Base-by-base conservation (phyloP, 139 green algal genomes). In the Coccomyxa sp. region DNA sequence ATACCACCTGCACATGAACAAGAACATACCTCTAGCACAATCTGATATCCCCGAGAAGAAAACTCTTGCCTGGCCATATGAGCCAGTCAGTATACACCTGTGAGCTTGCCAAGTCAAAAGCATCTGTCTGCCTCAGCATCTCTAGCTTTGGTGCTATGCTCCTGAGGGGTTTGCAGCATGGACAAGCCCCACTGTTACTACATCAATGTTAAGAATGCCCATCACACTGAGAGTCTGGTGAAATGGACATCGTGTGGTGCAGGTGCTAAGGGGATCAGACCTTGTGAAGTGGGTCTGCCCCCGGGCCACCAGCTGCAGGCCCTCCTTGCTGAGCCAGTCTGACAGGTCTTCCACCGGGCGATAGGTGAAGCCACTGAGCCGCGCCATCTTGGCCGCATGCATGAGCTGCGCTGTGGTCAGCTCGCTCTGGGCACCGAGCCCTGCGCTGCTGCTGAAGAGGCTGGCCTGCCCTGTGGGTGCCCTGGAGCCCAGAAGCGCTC, bases 331-430 rank as follows among this genome's bases (percentile, higher is more conserved):
- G 31, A 90, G 75, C 10, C 37, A 55, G 7, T 44, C 38, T 24
- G 75, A 40, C 44, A 91, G 18, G 6, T 74, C 38, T 8, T 84
- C 77, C 33, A 70, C 54, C 24, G 73, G 73, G 3, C 72, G 39
- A 70, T 91, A 91, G 68, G 84, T 89, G 4, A 89, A 68, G 0
- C 87, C 87, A 36, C 78, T 84, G 80, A 71, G 64, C 12, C 64
- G 64, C 64, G 86, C 83, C 31, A 90, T 74, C 77, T 87, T 82
- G 29, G 83, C 74, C 40, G 70, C 84, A 10, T 73, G 39, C 31
- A 82, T 78, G 33, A 90, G 81, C 24, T 84, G 34, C 40, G n/a
- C 33, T 68, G 31, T 29, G 33, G 12, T 73, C 31, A 76, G 77
- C 55, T 73, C 44, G 29, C 27, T 50, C 31, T 22, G 39, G 16